Evolutionary conservation across 2,329 filamentous ascomycete genomes (phyloP).

Genomic region (Fusarium cicatricum): DNA sequence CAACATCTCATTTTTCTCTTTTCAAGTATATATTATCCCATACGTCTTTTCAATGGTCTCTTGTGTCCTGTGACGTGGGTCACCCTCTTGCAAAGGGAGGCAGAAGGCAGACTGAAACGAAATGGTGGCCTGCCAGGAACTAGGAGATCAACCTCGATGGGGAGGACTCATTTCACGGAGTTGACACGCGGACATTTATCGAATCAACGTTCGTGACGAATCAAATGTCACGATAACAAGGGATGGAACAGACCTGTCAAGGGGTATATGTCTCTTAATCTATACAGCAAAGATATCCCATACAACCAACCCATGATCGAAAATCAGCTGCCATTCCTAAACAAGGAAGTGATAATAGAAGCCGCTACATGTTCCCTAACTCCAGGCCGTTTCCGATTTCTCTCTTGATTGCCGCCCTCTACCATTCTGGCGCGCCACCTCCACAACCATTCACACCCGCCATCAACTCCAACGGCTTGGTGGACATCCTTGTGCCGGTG

Average conservation of each 20-base stretch:
- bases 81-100: neutral
- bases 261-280: conserved; percentile 23
- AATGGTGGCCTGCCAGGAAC: neutral
- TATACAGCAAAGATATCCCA: conserved; percentile 19
- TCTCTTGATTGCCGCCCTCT: conserved; percentile 9
- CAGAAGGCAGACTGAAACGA: neutral
- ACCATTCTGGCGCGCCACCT: conserved; percentile 57
- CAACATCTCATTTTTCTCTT: conserved; percentile 16
- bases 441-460: conserved; percentile 52
- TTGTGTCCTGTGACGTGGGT: neutral
- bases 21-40: conserved; percentile 19
- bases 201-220: conserved; percentile 11
- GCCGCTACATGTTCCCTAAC: conserved; percentile 8
- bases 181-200: conserved; percentile 1
- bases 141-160: neutral
- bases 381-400: conserved; percentile 11
- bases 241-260: conserved; percentile 10
- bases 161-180: conserved; percentile 6
- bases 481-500: conserved; percentile 44
- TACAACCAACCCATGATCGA: conserved; percentile 21
- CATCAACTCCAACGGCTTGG: conserved; percentile 50
- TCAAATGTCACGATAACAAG: conserved; percentile 7
- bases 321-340: conserved; percentile 3
- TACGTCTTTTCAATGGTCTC: neutral
- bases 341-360: conserved; percentile 5